Evolutionary conservation across 176 grass and related monocot species (phyloP), one percentile per base, ranked within the genome.

Genomic region (Neostapfia colusana): DNA sequence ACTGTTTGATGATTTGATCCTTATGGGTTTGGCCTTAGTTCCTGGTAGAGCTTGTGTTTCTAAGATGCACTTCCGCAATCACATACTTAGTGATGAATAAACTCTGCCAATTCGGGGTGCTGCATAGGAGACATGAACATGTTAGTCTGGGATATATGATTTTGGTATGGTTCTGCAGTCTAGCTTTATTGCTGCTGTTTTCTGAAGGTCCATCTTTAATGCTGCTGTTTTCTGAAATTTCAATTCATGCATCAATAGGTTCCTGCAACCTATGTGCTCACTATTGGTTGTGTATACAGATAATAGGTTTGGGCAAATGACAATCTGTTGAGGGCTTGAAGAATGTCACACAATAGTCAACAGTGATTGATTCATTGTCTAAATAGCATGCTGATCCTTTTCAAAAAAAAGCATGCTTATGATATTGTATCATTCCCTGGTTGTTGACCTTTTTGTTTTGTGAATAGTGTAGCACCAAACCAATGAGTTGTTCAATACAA

Each of bases 401-500:
- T n/a, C n/a, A n/a, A n/a, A n/a, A 69, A 64, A 51, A 25, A 70
- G 16, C 27, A 60, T 7, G 36, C 17, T 10, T 4, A 27, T 80
- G 8, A 23, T 40, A 57, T 45, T 63, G 12, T 31, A 17, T 34
- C 55, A 35, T 26, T 62, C 27, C 43, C 6, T 35, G 5, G 35
- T 9, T 43, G 13, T 36, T 44, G 53, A 23, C 55, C 23, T n/a
- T 26, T 4, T 11, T 68, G 16, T 50, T 41, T 20, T 31, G 5
- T 7, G 2, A 10, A 27, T 37, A 7, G 21, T 77, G 16, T 70
- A 41, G 53, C 53, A 14, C 8, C 13, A 13, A 25, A 25, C 18
- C 44, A 56, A 3, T 48, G n/a, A 56, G 23, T 78, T 59, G 72
- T 10, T 69, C 73, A 50, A 73, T 63, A 18, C 23, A 26, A 67